Evolutionary conservation across 768 basidiomycete species (phyloP).

Genomic region (Pleurotus giganteus): DNA sequence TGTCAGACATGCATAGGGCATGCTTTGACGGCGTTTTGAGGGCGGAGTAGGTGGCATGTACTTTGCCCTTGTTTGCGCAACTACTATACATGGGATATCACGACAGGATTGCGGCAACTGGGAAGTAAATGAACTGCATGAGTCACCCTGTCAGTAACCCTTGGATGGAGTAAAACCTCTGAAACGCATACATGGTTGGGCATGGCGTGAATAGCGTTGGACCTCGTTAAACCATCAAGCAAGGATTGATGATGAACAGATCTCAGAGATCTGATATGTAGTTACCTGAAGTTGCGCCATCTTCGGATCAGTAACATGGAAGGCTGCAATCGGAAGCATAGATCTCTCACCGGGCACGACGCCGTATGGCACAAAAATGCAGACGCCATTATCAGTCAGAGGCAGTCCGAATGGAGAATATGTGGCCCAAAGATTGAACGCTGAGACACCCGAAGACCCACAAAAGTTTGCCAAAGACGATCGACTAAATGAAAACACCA

Average conservation of each 20-base stretch:
- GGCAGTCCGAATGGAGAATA: too few relatives aligned
- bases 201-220: neutral
- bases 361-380: too few relatives aligned
- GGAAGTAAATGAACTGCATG: conserved; percentile 7
- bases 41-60: conserved; percentile 3
- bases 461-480: too few relatives aligned
- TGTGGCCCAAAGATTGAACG: too few relatives aligned
- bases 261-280: too few relatives aligned
- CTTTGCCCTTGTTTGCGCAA: conserved; percentile 1
- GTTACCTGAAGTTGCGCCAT: too few relatives aligned
- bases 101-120: neutral
- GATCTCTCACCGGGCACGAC: too few relatives aligned
- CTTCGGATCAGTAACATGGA: too few relatives aligned
- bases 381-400: too few relatives aligned
- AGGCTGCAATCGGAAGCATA: too few relatives aligned
- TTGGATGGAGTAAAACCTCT: neutral
- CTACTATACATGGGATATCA: neutral
- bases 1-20: conserved; percentile 10
- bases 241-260: neutral
- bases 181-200: neutral
- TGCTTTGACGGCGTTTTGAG: conserved; percentile 10
- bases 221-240: neutral
- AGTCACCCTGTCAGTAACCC: neutral
- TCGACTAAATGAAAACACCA: too few relatives aligned
- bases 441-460: too few relatives aligned